Evolutionary conservation across 164 flowering plant genomes (phyloP), one percentile per base, ranked within the genome.

Genomic region (Magnolia changhungtana): DNA sequence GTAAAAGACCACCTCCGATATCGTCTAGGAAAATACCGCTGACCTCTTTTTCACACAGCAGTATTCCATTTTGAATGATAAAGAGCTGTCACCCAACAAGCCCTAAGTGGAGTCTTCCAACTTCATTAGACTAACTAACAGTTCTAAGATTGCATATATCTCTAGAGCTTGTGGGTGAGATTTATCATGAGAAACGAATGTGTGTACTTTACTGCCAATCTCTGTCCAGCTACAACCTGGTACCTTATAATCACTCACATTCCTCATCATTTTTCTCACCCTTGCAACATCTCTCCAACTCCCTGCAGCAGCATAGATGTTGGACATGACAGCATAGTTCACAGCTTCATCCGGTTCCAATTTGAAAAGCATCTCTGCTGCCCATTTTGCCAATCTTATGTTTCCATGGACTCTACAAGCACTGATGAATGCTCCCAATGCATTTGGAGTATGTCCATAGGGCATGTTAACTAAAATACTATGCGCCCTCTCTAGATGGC

Each of bases 151-250:
- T 58, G 51, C 18, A 83, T 83, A 84, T 19, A 84, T 37, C 72
- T 85, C 82, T 27, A 24, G 18, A 58, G 78, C 70, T 76, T 73
- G 80, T 23, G 82, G 80, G 72, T 87, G 89, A 20, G 88, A 80
- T 66, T 71, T 81, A 66, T 87, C 90, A 78, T 78, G 74, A 55
- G 87, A 83, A 49, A 79, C 72, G 77, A 87, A 86, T 19, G 80
- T 63, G 58, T 82, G 84, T 80, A 83, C 72, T 58, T 79, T 66
- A 67, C 89, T 85, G 63, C 80, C 80, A 75, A 82, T 77, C 74
- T 88, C 88, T 58, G 79, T 63, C 93, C 94, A 88, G 81, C 96
- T 91, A 77, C 85, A 88, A 55, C 93, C 93, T 0, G 91, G 88
- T 51, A 83, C 75, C 80, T 88, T 89, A 14, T 73, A 9, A 45